Conservation (phyloP, 495 filamentous ascomycete genomes). For the Sporormia fimetaria region DNA sequence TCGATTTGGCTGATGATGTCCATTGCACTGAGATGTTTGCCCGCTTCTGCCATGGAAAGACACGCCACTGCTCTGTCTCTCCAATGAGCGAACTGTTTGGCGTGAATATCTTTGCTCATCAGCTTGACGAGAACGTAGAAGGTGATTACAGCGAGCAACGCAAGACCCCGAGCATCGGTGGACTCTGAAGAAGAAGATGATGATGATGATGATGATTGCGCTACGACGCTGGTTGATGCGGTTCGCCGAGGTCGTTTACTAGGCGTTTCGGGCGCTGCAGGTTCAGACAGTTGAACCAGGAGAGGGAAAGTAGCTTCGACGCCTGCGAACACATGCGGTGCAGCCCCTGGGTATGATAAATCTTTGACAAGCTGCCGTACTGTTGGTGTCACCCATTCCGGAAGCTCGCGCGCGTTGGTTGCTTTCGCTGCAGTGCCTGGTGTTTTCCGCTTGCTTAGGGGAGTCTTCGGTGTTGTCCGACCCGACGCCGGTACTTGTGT, state of each 20-base stretch:
- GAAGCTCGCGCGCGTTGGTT: slow-evolving; percentile 25
- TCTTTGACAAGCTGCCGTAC: slow-evolving; percentile 55
- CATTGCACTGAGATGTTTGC: slow-evolving; percentile 5
- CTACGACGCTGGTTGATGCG: slow-evolving; percentile 1
- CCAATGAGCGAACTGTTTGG: slow-evolving; percentile 33
- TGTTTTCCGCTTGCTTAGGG: slow-evolving; percentile 12
- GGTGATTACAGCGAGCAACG: slow-evolving; percentile 56
- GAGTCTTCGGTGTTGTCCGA: slow-evolving; percentile 22
- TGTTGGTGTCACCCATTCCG: slow-evolving; percentile 54
- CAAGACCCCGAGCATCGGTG: slow-evolving; percentile 33
- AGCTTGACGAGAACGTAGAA: slow-evolving; percentile 43
- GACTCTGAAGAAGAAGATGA: too few species aligned
- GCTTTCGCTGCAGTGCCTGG: slow-evolving; percentile 2
- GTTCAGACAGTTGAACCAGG: slow-evolving; percentile 9
- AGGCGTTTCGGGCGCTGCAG: slow-evolving; percentile 5
- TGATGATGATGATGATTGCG: slow-evolving; percentile 1
- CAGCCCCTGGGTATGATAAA: slow-evolving; percentile 44
- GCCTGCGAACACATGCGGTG: slow-evolving; percentile 56
- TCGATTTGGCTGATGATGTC: slow-evolving; percentile 19
- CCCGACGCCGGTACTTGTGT: slow-evolving; percentile 2
- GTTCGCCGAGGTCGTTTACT: slow-evolving; percentile 17
- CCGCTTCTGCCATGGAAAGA: slow-evolving; percentile 3
- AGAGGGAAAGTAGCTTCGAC: slow-evolving; percentile 41
- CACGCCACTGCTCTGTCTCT: slow-evolving; percentile 34
- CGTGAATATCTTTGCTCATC: slow-evolving; percentile 31